These are phyloP conservation scores for Komagataella pseudopastoris DNA, from an alignment of 805 yeast genomes.

Conservation along the genomic window DNA sequence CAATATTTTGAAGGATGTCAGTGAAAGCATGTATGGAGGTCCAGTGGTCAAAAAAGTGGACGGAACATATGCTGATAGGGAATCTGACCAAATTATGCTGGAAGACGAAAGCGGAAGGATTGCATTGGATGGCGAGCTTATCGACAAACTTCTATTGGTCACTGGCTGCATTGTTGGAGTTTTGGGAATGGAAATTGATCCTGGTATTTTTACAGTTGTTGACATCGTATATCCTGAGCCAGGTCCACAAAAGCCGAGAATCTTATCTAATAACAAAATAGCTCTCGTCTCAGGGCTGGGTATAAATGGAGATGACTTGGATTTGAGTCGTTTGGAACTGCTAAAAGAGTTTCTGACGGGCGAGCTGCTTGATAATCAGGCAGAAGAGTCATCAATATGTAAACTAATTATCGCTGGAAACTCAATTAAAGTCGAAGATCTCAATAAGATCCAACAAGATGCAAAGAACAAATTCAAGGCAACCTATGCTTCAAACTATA, in stretches of 20 bases:
- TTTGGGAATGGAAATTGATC: constrained; percentile 70
- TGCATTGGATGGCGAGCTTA: constrained; percentile 46
- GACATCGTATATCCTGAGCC: constrained; percentile 65
- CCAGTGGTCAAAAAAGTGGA: constrained; percentile 22
- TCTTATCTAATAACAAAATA: constrained; percentile 25
- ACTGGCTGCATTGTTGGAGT: constrained; percentile 87
- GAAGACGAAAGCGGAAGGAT: constrained; percentile 94
- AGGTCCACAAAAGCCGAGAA: constrained; percentile 36
- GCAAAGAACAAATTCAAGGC: constrained; percentile 31
- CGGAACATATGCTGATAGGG: constrained; percentile 38
- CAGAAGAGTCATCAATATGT: constrained; percentile 17
- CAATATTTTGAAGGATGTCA: constrained; percentile 71
- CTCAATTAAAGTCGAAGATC: constrained; percentile 22
- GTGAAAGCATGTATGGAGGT: constrained; percentile 38
- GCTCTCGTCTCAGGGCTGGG: constrained; percentile 72
- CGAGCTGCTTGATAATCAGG: constrained; percentile 25
- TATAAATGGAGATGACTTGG: constrained; percentile 30
- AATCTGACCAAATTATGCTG: constrained; percentile 48
- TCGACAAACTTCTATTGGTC: constrained; percentile 50
- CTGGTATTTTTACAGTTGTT: constrained; percentile 75
- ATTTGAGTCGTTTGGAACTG: constrained; percentile 35
- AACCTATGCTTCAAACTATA: constrained; percentile 38
- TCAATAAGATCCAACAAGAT: constrained; percentile 11
- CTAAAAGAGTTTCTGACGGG: constrained; percentile 65
- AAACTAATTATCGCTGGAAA: constrained; percentile 65